Conservation (phyloP, 352 stramenopile genomes). For the Phytophthora cajani region DNA sequence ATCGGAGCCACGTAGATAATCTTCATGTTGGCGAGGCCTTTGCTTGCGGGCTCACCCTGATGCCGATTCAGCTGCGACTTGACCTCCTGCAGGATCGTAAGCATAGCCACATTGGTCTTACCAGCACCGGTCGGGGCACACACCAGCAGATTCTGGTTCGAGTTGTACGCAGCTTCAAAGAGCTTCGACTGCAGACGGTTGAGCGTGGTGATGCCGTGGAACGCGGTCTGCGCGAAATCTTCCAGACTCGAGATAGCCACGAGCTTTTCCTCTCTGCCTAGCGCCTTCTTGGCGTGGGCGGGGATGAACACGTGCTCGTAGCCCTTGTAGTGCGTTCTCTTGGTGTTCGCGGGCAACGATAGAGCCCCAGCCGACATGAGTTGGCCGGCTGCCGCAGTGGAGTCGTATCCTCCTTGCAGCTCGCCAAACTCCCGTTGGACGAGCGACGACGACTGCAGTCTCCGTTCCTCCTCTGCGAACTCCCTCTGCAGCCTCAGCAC, state of each 20-base stretch:
- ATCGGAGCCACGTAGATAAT: constrained; percentile 98
- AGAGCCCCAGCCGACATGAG: constrained; percentile 62
- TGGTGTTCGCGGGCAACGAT: constrained; percentile 62
- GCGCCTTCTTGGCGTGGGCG: constrained; percentile 67
- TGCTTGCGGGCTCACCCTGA: constrained; percentile 27
- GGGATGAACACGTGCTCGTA: constrained; percentile 89
- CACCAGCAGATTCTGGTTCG: constrained; percentile 98
- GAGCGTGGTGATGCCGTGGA: constrained; percentile 80
- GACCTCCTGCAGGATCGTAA: constrained; percentile 95
- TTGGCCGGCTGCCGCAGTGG: constrained; percentile 64
- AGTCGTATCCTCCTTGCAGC: constrained; percentile 78
- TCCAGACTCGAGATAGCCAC: constrained; percentile 74
- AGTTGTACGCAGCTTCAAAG: constrained; percentile 96
- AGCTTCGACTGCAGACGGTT: constrained; percentile 99
- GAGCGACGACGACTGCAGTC: constrained; percentile 68
- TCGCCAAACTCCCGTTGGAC: constrained; percentile 80
- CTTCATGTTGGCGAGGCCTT: constrained; percentile 84
- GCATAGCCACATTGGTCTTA: constrained; percentile 99
- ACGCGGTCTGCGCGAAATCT: constrained; percentile 79
- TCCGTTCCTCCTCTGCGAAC: constrained; percentile 68
- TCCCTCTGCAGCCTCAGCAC: constrained; percentile 78
- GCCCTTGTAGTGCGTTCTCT: constrained; percentile 80
- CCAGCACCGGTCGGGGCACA: constrained; percentile 93
- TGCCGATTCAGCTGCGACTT: constrained; percentile 68
- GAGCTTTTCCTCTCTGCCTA: constrained; percentile 60